These are phyloP conservation scores for Ogataea trehaloabstinens DNA, from an alignment of 805 yeast genomes.

Conservation along the genomic window DNA sequence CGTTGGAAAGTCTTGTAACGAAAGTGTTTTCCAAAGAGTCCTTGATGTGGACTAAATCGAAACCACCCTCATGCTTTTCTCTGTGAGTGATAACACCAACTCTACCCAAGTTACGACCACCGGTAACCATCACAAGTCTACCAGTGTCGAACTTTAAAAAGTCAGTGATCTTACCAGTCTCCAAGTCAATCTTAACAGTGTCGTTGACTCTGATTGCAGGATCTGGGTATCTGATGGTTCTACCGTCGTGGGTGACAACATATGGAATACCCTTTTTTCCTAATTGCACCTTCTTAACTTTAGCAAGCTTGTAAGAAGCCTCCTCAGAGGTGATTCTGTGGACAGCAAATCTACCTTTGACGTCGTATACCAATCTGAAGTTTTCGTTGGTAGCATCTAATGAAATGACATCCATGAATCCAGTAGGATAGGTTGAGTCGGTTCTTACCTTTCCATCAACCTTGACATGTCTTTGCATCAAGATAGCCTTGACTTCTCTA, in stretches of 20 bases:
- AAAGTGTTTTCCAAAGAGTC: constrained; percentile 92
- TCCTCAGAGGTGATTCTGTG: constrained; percentile 99
- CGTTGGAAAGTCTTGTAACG: constrained; percentile 92
- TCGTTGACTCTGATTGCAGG: constrained; percentile 96
- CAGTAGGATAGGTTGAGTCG: constrained; percentile 98
- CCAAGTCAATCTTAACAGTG: constrained; percentile 95
- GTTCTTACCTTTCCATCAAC: constrained; percentile 99
- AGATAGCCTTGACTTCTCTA: constrained; percentile 96
- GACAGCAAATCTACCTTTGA: constrained; percentile 98
- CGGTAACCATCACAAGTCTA: constrained; percentile 88
- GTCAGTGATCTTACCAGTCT: constrained; percentile 90
- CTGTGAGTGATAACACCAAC: constrained; percentile 94
- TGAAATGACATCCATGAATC: constrained; percentile 98
- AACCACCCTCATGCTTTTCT: constrained; percentile 98
- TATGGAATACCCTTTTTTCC: constrained; percentile 99
- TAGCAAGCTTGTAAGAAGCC: constrained; percentile 96
- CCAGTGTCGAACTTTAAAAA: constrained; percentile 92
- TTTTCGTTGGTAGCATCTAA: constrained; percentile 98
- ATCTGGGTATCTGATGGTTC: constrained; percentile 99
- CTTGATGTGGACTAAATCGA: constrained; percentile 96
- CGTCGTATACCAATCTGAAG: constrained; percentile 98
- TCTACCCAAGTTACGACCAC: constrained; percentile 99
- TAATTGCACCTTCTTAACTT: constrained; percentile 96
- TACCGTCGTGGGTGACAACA: constrained; percentile 99
- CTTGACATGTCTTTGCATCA: constrained; percentile 97